phyloP scores from a whole-genome alignment of 306 rosid genomes.

The Vicia villosa region DNA sequence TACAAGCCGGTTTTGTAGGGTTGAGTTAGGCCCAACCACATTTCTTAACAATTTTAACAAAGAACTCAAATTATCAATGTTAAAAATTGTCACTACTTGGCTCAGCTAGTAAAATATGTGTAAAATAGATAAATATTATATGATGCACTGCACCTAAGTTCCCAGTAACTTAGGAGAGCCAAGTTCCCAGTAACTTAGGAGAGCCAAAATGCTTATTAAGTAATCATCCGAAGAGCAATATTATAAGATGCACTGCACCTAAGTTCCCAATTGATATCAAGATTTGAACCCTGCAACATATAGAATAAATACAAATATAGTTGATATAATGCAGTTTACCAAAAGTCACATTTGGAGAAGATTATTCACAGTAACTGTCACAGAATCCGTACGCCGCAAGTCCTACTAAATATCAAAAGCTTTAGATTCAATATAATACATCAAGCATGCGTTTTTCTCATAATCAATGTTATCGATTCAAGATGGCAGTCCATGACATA shows the following conservation, averaged over 20 bases:
- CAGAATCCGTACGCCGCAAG: conserved; percentile 88
- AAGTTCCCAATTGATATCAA: too few relatives aligned
- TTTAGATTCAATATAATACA: conserved; percentile 32
- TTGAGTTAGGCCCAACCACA: too few relatives aligned
- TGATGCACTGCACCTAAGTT: background rate
- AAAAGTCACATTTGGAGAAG: conserved; percentile 83
- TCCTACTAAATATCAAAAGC: conserved; percentile 59
- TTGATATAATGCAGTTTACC: too few relatives aligned
- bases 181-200: background rate
- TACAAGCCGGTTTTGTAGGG: too few relatives aligned
- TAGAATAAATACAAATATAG: too few relatives aligned
- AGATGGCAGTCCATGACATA: too few relatives aligned
- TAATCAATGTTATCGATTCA: too few relatives aligned
- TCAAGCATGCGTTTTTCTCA: background rate
- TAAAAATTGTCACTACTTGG: too few relatives aligned
- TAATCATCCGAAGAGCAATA: background rate
- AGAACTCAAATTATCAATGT: too few relatives aligned
- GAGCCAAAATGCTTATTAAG: background rate
- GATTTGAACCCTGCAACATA: too few relatives aligned
- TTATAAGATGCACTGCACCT: too few relatives aligned
- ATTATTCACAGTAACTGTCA: conserved; percentile 86
- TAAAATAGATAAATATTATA: background rate
- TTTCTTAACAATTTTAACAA: too few relatives aligned
- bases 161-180: background rate
- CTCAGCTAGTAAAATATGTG: background rate